Evolutionary conservation across 2,329 filamentous ascomycete species (phyloP).

Genomic region (Aspergillus tubingensis): DNA sequence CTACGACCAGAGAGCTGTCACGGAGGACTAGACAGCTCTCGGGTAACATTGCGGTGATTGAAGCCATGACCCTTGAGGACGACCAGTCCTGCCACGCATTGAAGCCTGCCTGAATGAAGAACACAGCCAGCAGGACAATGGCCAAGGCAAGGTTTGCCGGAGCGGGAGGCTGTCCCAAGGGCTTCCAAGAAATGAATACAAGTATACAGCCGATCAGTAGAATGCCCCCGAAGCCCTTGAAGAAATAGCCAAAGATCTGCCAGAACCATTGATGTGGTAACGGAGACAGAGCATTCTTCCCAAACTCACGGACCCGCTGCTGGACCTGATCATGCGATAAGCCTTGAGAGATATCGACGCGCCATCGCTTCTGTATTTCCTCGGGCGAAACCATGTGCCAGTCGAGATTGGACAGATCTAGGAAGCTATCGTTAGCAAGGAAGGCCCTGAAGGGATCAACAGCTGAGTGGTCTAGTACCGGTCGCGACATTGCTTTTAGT

Average conservation of each 20-base stretch:
- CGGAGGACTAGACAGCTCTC: constrained; percentile 68
- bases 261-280: constrained; percentile 62
- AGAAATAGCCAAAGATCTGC: constrained; percentile 69
- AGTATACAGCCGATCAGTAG: constrained; percentile 68
- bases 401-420: constrained; percentile 59
- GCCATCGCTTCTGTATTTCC: constrained; percentile 62
- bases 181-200: constrained; percentile 76
- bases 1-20: constrained; percentile 54
- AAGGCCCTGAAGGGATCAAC: neutral
- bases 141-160: constrained; percentile 71
- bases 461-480: constrained; percentile 34
- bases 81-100: constrained; percentile 75
- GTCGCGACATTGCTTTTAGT: constrained; percentile 49
- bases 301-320: constrained; percentile 60
- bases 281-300: constrained; percentile 66
- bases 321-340: constrained; percentile 61
- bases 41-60: constrained; percentile 78
- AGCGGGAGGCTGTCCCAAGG: constrained; percentile 71
- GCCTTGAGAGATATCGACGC: constrained; percentile 58
- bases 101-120: constrained; percentile 68
- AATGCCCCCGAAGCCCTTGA: constrained; percentile 74
- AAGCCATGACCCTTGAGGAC: constrained; percentile 73
- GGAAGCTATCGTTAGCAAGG: neutral
- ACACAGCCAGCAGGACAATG: constrained; percentile 71
- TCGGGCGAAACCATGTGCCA: constrained; percentile 65